Percentiles rank a stretch among this genome's conserved stretches.
These are phyloP conservation scores for Tuber indicum DNA, from an alignment of 495 filamentous ascomycete species.

Conservation along the genomic window DNA sequence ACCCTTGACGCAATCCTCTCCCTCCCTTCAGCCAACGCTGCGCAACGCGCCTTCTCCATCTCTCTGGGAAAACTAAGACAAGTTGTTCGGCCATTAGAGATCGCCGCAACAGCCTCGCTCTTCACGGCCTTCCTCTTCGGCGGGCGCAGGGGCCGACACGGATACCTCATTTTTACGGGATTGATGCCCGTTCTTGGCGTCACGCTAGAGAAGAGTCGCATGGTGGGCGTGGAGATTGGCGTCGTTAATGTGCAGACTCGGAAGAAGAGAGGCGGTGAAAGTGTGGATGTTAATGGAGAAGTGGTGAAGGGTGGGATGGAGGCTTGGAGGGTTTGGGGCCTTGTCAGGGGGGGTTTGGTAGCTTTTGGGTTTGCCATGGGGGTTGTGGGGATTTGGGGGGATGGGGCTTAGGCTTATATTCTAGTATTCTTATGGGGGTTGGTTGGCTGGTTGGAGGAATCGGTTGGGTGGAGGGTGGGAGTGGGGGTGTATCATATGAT, in stretches of 20 bases:
- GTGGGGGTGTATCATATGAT: neutral
- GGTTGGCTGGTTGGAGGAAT: neutral
- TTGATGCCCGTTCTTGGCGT: conserved; percentile 46
- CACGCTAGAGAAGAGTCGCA: conserved; percentile 40
- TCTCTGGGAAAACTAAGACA: conserved; percentile 52
- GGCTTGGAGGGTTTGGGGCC: conserved; percentile 33
- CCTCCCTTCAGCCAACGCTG: conserved; percentile 40
- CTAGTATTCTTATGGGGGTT: neutral
- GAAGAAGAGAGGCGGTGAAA: conserved; percentile 18
- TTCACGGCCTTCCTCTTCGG: conserved; percentile 56
- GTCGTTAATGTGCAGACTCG: conserved; percentile 34
- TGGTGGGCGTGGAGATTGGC: conserved; percentile 41
- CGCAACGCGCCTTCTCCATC: conserved; percentile 51
- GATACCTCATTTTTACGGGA: conserved; percentile 60
- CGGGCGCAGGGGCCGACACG: conserved; percentile 55
- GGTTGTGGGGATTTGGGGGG: conserved; percentile 40
- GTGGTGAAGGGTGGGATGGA: conserved; percentile 38
- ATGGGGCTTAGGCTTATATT: conserved; percentile 21
- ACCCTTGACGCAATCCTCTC: conserved; percentile 35
- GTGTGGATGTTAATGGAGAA: conserved; percentile 39
- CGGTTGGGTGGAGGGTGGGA: neutral
- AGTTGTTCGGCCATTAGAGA: conserved; percentile 48
- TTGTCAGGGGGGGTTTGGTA: conserved; percentile 35
- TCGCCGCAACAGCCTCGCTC: conserved; percentile 51
- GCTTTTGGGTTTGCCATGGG: conserved; percentile 36